Evolutionary conservation across 225 moss, liverwort and hornwort species (phyloP).

Genomic region (Bryoerythrophyllum caledonicum): DNA sequence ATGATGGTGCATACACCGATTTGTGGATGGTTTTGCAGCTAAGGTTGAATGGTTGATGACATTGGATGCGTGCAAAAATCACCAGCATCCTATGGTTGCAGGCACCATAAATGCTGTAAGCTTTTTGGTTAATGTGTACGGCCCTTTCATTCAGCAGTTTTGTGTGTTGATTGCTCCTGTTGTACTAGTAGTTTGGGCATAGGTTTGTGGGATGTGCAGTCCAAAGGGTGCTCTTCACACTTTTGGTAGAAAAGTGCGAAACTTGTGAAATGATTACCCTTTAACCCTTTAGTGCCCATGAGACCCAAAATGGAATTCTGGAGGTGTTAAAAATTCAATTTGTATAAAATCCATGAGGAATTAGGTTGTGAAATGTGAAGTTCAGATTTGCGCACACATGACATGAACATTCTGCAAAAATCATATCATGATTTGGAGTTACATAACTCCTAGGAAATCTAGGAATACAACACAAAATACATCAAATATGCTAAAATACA

Average conservation of each 20-base stretch:
- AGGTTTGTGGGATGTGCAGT: too few species aligned
- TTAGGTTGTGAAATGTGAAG: too few species aligned
- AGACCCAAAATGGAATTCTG: too few species aligned
- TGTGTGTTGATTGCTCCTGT: background rate
- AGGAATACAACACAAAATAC: too few species aligned
- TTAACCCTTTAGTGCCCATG: too few species aligned
- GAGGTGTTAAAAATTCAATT: too few species aligned
- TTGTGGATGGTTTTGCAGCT: background rate
- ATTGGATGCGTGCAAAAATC: slow-evolving; percentile 9
- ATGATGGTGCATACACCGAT: background rate
- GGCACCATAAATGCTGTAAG: background rate
- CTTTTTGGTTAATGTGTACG: background rate
- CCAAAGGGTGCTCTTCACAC: background rate
- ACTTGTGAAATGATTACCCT: background rate
- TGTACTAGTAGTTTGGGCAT: background rate
- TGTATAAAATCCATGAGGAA: too few species aligned
- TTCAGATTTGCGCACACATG: too few species aligned
- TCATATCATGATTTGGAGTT: too few species aligned
- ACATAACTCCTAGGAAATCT: too few species aligned
- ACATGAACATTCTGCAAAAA: too few species aligned
- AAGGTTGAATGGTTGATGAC: background rate
- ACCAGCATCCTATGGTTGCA: background rate
- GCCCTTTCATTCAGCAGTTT: background rate
- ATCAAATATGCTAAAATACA: too few species aligned
- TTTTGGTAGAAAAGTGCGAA: background rate